Conservation (phyloP, 106 monocot species). For the Phalaenopsis equestris region DNA sequence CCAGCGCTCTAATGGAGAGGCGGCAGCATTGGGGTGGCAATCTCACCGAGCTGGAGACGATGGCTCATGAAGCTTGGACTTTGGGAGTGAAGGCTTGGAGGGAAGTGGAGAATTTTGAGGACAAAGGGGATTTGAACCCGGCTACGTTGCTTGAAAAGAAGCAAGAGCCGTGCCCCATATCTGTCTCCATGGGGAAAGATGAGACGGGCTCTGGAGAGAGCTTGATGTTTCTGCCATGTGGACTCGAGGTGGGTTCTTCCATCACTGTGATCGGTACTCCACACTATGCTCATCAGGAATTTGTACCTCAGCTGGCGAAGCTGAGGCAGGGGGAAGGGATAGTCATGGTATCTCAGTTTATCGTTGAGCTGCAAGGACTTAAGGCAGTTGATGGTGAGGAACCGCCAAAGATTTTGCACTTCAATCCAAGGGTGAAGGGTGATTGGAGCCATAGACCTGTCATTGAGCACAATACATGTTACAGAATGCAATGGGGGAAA, state of each 20-base stretch:
- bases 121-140: slow-evolving; percentile 4
- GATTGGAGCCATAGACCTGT: slow-evolving; percentile 76
- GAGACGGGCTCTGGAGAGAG: slow-evolving; percentile 16
- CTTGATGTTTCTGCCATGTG: slow-evolving; percentile 71
- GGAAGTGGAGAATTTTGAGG: slow-evolving; percentile 30
- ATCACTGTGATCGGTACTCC: slow-evolving; percentile 81
- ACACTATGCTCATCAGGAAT: slow-evolving; percentile 42
- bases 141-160: slow-evolving; percentile 13
- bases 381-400: slow-evolving; percentile 81
- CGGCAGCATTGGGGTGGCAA: slow-evolving; percentile 21
- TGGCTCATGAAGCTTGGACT: slow-evolving; percentile 67
- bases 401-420: slow-evolving; percentile 76
- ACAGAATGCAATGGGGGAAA: slow-evolving; percentile 87
- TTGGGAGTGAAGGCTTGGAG: slow-evolving; percentile 77
- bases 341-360: slow-evolving; percentile 76
- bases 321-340: slow-evolving; percentile 30
- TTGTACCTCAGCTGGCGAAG: slow-evolving; percentile 44
- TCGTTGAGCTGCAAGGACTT: slow-evolving; percentile 79
- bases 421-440: slow-evolving; percentile 69
- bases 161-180: slow-evolving; percentile 49
- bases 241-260: slow-evolving; percentile 57
- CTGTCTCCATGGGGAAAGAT: slow-evolving; percentile 26
- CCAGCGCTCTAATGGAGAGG: slow-evolving; percentile 36
- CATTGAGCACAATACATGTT: slow-evolving; percentile 83
- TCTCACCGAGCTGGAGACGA: slow-evolving; percentile 57